Evolutionary conservation across 371 early-diverging fungal species (phyloP), one percentile per base, ranked within the genome.

Genomic region (Blakeslea trispora): DNA sequence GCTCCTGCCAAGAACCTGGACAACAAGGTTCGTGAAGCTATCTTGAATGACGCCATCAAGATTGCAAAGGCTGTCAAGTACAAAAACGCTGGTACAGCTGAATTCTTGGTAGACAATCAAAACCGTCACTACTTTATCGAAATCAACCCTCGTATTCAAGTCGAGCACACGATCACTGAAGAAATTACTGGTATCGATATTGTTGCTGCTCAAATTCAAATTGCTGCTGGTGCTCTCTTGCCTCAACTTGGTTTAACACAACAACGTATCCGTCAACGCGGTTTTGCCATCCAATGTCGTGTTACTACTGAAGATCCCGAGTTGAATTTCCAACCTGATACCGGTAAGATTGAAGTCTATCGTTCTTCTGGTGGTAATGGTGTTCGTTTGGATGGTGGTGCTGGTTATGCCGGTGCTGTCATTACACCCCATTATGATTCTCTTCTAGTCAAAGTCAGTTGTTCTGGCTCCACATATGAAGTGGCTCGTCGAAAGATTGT

Each of bases 351-450:
- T 52, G 91, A 91, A 75, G 89, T 92, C 23, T 94, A 94, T 74
- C 84, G 94, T 49, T 88, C 95, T 11, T 84, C 93, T 3, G 89
- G 91, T 64, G 93, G 91, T 66, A 86, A 89, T 72, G 98, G 94
- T 58, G 91, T 94, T 28, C 91, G 96, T 59, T 74, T 96, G 48
- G 97, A 96, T 61, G 94, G 95, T 71, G 92, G 94, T 53, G 81
- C 89, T 5, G 92, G 91, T 45, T 90, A 84, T 57, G 88, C 91
- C n/a, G 96, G 97, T 50, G 91, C 94, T 5, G 81, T 93, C 57
- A 92, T 96, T 60, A 92, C 96, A 0, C 96, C 96, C 7, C 87
- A 92, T 76, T 96, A 95, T 71, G 99, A 99, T 76, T 96, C 98
- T 11, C 81, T 98, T 41, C 82, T 98, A 21, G 96, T 94, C 65